Percentiles rank a stretch among this genome's conserved stretches.
Evolutionary conservation across 2,329 filamentous ascomycete genomes (phyloP).

Genomic region (Pseudocercospora vitis): DNA sequence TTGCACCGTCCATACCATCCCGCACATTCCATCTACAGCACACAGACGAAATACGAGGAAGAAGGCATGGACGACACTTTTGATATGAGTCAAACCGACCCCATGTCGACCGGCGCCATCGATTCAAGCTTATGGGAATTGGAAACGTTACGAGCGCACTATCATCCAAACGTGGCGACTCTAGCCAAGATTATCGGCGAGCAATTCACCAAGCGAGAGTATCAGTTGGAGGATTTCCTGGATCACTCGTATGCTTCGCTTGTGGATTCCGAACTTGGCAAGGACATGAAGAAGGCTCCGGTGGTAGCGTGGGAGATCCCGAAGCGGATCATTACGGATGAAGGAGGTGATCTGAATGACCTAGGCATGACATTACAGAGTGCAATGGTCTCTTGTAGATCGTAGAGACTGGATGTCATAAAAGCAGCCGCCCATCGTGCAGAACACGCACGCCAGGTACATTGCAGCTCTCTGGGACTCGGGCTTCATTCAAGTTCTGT

Average conservation of each 20-base stretch:
- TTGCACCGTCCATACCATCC: conserved; percentile 66
- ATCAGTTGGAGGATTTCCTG: conserved; percentile 95
- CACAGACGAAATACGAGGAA: conserved; percentile 46
- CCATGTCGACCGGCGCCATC: conserved; percentile 80
- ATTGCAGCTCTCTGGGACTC: too few species aligned
- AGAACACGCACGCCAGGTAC: too few species aligned
- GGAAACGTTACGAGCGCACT: conserved; percentile 85
- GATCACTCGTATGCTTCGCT: conserved; percentile 91
- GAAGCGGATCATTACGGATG: conserved; percentile 68
- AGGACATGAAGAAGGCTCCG: conserved; percentile 79
- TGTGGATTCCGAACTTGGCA: conserved; percentile 78
- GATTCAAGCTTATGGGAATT: conserved; percentile 96
- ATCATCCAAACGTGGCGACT: conserved; percentile 94
- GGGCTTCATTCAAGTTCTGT: not conserved
- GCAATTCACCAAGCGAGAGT: conserved; percentile 94
- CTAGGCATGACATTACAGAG: conserved; percentile 31
- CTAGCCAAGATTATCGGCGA: conserved; percentile 91
- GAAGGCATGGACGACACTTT: conserved; percentile 74
- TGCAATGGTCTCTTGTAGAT: conserved; percentile 22
- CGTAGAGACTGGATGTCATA: too few species aligned
- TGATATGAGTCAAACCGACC: conserved; percentile 70
- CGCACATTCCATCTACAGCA: conserved; percentile 34
- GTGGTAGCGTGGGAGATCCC: conserved; percentile 94
- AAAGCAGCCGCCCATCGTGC: too few species aligned
- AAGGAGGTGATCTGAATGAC: conserved; percentile 33